phyloP scores from a whole-genome alignment of 2,329 filamentous ascomycete species.

The Pseudonectria foliicola region DNA sequence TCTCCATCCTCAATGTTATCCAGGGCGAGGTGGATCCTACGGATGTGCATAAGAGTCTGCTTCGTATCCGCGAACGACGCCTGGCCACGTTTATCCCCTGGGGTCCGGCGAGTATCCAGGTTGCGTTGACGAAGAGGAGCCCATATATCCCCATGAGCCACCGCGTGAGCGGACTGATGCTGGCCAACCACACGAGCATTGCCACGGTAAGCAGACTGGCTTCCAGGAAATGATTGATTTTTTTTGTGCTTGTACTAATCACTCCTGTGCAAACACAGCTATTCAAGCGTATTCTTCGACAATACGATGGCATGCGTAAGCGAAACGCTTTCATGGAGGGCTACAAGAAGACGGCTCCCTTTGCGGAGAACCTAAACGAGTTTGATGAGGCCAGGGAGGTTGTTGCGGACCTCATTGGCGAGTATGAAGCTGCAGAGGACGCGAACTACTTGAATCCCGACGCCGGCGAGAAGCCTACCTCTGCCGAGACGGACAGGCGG shows the following conservation, averaged over 20 bases:
- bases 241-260: slow-evolving; percentile 1
- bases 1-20: slow-evolving; percentile 97
- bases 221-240: background rate
- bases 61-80: slow-evolving; percentile 89
- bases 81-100: slow-evolving; percentile 97
- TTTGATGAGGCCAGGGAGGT: slow-evolving; percentile 94
- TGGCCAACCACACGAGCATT: slow-evolving; percentile 96
- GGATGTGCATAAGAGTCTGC: slow-evolving; percentile 94
- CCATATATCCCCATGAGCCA: slow-evolving; percentile 93
- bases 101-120: slow-evolving; percentile 96
- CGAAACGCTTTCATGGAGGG: slow-evolving; percentile 93
- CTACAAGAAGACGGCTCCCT: slow-evolving; percentile 93
- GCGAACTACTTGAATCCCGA: slow-evolving; percentile 82
- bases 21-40: slow-evolving; percentile 97
- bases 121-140: slow-evolving; percentile 91
- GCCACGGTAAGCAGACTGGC: slow-evolving; percentile 56
- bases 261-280: slow-evolving; percentile 40
- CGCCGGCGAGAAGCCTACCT: slow-evolving; percentile 44
- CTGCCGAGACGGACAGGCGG: slow-evolving; percentile 47
- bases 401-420: slow-evolving; percentile 80
- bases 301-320: slow-evolving; percentile 92
- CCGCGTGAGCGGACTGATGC: slow-evolving; percentile 91
- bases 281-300: slow-evolving; percentile 87
- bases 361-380: slow-evolving; percentile 83
- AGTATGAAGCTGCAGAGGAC: slow-evolving; percentile 93